Conservation (phyloP, 169 alveolate genomes). For the Besnoitia besnoiti region DNA sequence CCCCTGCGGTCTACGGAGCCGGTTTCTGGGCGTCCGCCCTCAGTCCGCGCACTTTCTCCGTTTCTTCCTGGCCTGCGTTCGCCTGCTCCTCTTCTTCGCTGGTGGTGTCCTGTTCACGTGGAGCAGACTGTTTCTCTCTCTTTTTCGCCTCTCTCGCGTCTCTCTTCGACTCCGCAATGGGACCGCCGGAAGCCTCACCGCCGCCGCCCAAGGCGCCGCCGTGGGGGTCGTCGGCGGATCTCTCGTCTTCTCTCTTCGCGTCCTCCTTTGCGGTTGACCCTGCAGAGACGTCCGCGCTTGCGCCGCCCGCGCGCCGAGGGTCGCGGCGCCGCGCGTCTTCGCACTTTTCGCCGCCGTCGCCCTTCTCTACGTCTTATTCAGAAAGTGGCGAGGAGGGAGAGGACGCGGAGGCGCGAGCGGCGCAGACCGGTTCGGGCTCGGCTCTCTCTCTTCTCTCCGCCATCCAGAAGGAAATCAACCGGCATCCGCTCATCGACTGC, state of each 20-base stretch:
- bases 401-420: too few relatives aligned
- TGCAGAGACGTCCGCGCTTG: too few relatives aligned
- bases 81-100: neutral
- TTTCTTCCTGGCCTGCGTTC: neutral
- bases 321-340: neutral
- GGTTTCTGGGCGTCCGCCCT: too few relatives aligned
- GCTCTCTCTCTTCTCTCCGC: neutral
- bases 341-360: too few relatives aligned
- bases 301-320: neutral
- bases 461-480: neutral
- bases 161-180: neutral
- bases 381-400: neutral
- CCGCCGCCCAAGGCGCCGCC: neutral
- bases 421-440: neutral
- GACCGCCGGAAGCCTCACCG: neutral
- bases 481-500: slow-evolving; percentile 11
- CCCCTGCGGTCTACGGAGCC: too few relatives aligned
- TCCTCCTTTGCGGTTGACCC: too few relatives aligned
- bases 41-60: neutral
- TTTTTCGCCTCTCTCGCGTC: neutral
- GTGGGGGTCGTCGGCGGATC: neutral
- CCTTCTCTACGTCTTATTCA: too few relatives aligned
- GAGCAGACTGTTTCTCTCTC: neutral
- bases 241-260: too few relatives aligned
- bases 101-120: neutral